Conservation (phyloP, 768 basidiomycete species). For the Galerina sulciceps region DNA sequence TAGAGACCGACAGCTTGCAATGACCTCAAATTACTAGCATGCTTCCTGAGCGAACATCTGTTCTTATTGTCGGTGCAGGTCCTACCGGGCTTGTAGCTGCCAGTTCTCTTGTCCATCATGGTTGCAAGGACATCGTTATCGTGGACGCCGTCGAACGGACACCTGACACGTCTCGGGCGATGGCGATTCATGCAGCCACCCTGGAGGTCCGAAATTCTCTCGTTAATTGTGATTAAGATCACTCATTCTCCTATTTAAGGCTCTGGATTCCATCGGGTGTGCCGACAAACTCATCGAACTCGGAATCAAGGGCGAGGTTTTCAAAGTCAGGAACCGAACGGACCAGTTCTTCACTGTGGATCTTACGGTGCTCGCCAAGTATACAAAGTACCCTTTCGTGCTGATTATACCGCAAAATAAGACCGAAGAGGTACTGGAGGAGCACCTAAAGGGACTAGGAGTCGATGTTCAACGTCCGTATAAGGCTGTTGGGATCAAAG, state of each 20-base stretch:
- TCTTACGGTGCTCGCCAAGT: neutral
- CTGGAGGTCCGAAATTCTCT: neutral
- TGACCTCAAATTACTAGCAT: neutral
- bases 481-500: neutral
- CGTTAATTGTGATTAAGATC: neutral
- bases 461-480: neutral
- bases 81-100: slow-evolving; percentile 8
- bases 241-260: neutral
- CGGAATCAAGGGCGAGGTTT: neutral
- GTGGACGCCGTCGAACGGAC: slow-evolving; percentile 3
- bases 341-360: neutral
- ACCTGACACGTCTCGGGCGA: slow-evolving; percentile 4
- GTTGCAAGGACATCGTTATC: slow-evolving; percentile 1
- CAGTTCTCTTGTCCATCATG: neutral
- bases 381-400: neutral
- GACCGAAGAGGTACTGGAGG: neutral
- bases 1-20: too few relatives aligned
- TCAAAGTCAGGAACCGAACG: neutral
- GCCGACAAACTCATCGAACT: slow-evolving; percentile 3
- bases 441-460: neutral
- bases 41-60: slow-evolving; percentile 1
- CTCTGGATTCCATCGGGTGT: slow-evolving; percentile 3
- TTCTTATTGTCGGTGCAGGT: slow-evolving; percentile 9
- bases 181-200: slow-evolving; percentile 7
- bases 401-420: neutral